Base-by-base conservation (phyloP, 176 grass and related monocot genomes). In the Eleusine indica region DNA sequence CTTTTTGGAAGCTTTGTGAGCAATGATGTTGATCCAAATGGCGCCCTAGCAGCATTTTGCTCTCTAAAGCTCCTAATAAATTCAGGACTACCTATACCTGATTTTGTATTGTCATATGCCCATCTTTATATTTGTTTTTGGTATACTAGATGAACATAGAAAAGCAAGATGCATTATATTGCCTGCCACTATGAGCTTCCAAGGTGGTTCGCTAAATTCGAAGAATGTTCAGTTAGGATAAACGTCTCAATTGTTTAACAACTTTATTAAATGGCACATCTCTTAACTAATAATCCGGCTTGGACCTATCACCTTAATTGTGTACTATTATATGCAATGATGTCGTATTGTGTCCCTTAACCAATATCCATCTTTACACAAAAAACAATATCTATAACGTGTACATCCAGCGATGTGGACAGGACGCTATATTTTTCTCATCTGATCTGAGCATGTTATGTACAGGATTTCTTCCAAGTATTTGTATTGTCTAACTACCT, bases 151-250 rank as follows among this genome's bases (percentile, higher is more conserved):
- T 42, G 44, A 46, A 39, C 29, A 70, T 38, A 54, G 22, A 46
- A 39, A 86, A 82, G 19, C 47, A 71, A 14, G 44, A 58, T 51
- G 39, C 52, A 80, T 80, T 69, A 80, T 80, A 19, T 66, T 74
- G 79, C 41, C 73, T 68, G 83, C 83, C 83, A 87, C 79, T 82
- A 62, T 65, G 15, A 72, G 17, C 60, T 49, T 66, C 73, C 84
- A 72, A 56, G 83, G 65, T 57, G 46, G 67, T 67, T 90, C 67
- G 37, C 73, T 83, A 48, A 79, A 79, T 82, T 74, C 41, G 29
- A 79, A 30, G 65, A 69, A n/a, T 70, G 49, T 75, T 87, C 61
- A 19, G 28, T 74, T 49, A 43, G 32, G 43, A 64, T 19, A 81
- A 46, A 80, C 40, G 73, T 18, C 19, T 6, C 53, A 48, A 72